These are phyloP conservation scores for Tephrocybe sp. DNA, from an alignment of 768 basidiomycete genomes.

Conservation along the genomic window DNA sequence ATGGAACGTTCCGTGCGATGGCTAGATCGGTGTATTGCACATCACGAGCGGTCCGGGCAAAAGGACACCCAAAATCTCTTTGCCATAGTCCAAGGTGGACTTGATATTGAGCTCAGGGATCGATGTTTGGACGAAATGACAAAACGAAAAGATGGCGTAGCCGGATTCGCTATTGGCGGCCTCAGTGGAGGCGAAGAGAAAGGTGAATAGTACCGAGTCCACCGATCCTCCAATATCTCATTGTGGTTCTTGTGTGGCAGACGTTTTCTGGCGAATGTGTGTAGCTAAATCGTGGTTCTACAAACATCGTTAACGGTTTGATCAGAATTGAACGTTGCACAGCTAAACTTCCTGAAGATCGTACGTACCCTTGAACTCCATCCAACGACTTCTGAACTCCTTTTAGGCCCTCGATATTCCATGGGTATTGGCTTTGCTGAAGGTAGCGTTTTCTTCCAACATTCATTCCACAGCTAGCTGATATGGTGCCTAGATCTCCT, in stretches of 20 bases:
- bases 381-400: slow-evolving; percentile 12
- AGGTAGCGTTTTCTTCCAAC: slow-evolving; percentile 43
- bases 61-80: slow-evolving; percentile 77
- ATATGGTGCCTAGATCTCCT: slow-evolving; percentile 59
- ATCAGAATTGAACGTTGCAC: slow-evolving; percentile 80
- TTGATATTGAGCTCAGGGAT: slow-evolving; percentile 69
- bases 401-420: slow-evolving; percentile 78
- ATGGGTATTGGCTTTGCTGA: slow-evolving; percentile 95
- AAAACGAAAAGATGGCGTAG: slow-evolving; percentile 66
- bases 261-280: slow-evolving; percentile 85
- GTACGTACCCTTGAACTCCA: slow-evolving; percentile 40
- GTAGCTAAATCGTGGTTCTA: slow-evolving; percentile 19
- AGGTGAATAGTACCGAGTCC: slow-evolving; percentile 42
- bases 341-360: slow-evolving; percentile 73
- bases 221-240: neutral
- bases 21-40: slow-evolving; percentile 85
- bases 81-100: slow-evolving; percentile 89
- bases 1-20: slow-evolving; percentile 88
- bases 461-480: neutral
- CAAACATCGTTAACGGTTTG: neutral
- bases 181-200: slow-evolving; percentile 92
- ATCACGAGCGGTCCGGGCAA: slow-evolving; percentile 69
- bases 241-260: slow-evolving; percentile 35
- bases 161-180: slow-evolving; percentile 92
- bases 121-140: slow-evolving; percentile 83